A percentile compares a stretch with the other conserved stretches of the same genome.
These are phyloP conservation scores for Globisporangium parvum DNA, from an alignment of 352 stramenopile genomes.

Conservation along the genomic window DNA sequence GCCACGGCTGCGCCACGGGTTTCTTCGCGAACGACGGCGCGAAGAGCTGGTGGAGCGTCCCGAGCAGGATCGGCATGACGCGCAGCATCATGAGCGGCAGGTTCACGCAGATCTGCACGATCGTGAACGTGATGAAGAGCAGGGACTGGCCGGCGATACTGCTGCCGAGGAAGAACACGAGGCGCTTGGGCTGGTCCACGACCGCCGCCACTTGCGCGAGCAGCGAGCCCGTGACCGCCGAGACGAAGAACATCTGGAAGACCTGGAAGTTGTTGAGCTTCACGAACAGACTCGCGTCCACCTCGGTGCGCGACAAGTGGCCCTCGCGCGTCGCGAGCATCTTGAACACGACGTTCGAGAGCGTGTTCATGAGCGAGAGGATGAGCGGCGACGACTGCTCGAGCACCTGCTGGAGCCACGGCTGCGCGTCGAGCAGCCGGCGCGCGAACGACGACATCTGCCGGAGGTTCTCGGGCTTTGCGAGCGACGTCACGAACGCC, in stretches of 20 bases:
- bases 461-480: conserved; percentile 55
- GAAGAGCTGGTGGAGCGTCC: conserved; percentile 33
- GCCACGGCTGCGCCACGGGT: conserved; percentile 40
- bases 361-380: conserved; percentile 60
- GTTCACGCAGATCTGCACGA: conserved; percentile 62
- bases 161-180: conserved; percentile 67
- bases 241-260: conserved; percentile 83
- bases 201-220: conserved; percentile 51
- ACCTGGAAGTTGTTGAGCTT: conserved; percentile 78
- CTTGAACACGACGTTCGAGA: conserved; percentile 65
- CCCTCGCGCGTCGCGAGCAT: conserved; percentile 57
- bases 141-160: conserved; percentile 72
- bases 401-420: conserved; percentile 43
- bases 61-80: conserved; percentile 38
- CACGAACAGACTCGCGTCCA: conserved; percentile 63
- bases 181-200: conserved; percentile 46
- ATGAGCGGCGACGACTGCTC: conserved; percentile 63
- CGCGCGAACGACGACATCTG: conserved; percentile 45
- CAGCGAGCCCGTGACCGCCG: conserved; percentile 56
- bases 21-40: conserved; percentile 50
- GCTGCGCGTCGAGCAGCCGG: conserved; percentile 32
- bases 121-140: conserved; percentile 77
- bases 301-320: conserved; percentile 56
- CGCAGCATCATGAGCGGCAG: conserved; percentile 59
- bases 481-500: conserved; percentile 69